Conservation (phyloP, 73 alveolate genomes). For the Paramecium sexaurelia region DNA sequence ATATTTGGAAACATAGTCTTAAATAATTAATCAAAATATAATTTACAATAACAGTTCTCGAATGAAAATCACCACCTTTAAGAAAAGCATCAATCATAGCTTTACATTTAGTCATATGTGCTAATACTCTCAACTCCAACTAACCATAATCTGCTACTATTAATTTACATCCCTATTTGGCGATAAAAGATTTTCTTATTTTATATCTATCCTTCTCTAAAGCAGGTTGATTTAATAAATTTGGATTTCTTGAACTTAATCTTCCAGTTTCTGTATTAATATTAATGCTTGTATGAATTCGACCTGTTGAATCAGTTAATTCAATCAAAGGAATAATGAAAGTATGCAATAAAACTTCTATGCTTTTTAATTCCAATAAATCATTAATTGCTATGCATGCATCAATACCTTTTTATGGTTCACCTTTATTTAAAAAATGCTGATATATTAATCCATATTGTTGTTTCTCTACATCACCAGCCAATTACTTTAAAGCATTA, state of each 20-base stretch:
- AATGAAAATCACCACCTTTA: slow-evolving; percentile 90
- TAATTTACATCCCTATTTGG: slow-evolving; percentile 82
- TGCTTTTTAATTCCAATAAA: slow-evolving; percentile 73
- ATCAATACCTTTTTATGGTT: slow-evolving; percentile 79
- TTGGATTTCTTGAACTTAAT: slow-evolving; percentile 89
- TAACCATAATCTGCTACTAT: slow-evolving; percentile 97
- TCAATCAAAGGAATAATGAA: slow-evolving; percentile 81
- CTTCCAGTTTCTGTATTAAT: slow-evolving; percentile 97
- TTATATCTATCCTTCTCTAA: slow-evolving; percentile 81
- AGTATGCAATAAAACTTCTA: slow-evolving; percentile 79
- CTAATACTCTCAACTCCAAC: slow-evolving; percentile 93
- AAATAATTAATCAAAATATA: slow-evolving; percentile 53
- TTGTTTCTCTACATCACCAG: slow-evolving; percentile 84
- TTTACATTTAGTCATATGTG: slow-evolving; percentile 92
- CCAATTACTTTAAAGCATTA: slow-evolving; percentile 72
- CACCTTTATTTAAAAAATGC: slow-evolving; percentile 70
- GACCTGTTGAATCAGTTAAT: slow-evolving; percentile 70
- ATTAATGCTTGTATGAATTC: slow-evolving; percentile 88
- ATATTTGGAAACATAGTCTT: slow-evolving; percentile 90
- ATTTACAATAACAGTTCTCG: slow-evolving; percentile 76
- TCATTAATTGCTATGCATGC: slow-evolving; percentile 79
- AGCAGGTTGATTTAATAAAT: slow-evolving; percentile 92
- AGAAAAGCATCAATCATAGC: slow-evolving; percentile 92
- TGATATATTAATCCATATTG: slow-evolving; percentile 82
- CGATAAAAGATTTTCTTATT: slow-evolving; percentile 85